Base-by-base conservation (phyloP, 768 basidiomycete genomes). In the Agaricus subrufescens region DNA sequence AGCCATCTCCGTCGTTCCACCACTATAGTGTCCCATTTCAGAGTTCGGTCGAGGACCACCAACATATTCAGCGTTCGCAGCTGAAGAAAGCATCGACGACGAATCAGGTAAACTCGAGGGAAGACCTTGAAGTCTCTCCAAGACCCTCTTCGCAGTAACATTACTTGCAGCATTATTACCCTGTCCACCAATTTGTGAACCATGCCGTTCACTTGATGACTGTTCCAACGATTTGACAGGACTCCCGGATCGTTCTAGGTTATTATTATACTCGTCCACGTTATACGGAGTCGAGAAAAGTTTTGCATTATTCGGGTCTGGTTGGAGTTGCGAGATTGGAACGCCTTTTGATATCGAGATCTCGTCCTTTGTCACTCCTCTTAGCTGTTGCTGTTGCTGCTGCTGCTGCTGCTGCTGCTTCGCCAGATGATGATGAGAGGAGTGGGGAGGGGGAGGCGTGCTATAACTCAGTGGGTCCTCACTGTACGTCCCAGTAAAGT, bases 401-500 rank as follows among this genome's bases (percentile, higher is more conserved):
- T 25, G 59, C 61, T 50, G 70, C 61, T 50, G 70, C 60, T 59
- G 61, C 52, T 59, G 65, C 59, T 34, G 34, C 34, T 34, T 34
- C 34, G 11, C 34, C 7, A 34, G 34, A 11, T 34, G 5, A 34
- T 34, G 34, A 34, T 7, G 11, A 11, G 34, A 34, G 34, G 34
- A 34, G 5, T 7, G 60, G 66, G 54, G 65, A 67, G 58, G 64
- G 61, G 29, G 61, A 58, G 34, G 65, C 52, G 55, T 15, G 64
- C 70, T 42, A 71, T 55, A 30, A 68, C 65, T 44, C 71, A 66
- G 44, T 73, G 82, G 71, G 46, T 90, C 87, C 44, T 91, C 88
- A 69, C 81, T 87, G 72, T 91, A 91, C n/a, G 74, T 71, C 34
- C 91, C 91, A 7, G 84, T 81, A 57, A 91, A 90, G 69, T 94